phyloP scores from a whole-genome alignment of 2,329 filamentous ascomycete genomes.

The Sphaerulina populicola region DNA sequence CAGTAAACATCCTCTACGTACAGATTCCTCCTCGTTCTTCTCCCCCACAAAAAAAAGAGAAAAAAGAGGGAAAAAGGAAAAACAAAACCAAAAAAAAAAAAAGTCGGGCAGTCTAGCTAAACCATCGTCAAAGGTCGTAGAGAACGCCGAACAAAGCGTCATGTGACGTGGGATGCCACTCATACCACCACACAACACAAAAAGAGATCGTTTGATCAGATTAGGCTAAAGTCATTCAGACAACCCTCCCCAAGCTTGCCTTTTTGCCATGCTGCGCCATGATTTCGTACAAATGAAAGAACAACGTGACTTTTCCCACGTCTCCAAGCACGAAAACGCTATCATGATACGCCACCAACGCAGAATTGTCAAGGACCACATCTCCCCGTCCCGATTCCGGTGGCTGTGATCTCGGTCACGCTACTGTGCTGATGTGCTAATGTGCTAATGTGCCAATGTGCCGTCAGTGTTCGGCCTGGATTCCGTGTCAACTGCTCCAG shows the following conservation, averaged over 20 bases:
- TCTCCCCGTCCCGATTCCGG: background rate
- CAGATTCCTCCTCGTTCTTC: too few relatives aligned
- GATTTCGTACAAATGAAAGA: slow-evolving; percentile 7
- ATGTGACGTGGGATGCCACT: slow-evolving; percentile 3
- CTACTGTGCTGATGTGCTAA: background rate
- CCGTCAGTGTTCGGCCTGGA: too few relatives aligned
- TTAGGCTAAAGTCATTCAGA: slow-evolving; percentile 15
- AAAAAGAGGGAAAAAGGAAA: too few relatives aligned
- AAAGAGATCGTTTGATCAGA: slow-evolving; percentile 11
- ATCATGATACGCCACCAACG: slow-evolving; percentile 19
- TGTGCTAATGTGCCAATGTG: background rate
- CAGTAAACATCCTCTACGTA: too few relatives aligned
- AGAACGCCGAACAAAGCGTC: slow-evolving; percentile 13
- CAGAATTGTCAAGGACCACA: slow-evolving; percentile 15
- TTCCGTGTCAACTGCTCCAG: too few relatives aligned
- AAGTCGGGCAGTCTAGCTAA: slow-evolving; percentile 6
- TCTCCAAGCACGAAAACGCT: slow-evolving; percentile 10
- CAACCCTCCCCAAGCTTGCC: slow-evolving; percentile 3
- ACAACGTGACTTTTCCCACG: slow-evolving; percentile 1
- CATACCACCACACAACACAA: slow-evolving; percentile 2
- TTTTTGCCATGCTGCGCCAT: slow-evolving; percentile 1
- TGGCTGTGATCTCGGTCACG: background rate
- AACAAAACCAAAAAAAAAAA: too few relatives aligned
- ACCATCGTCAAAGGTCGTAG: slow-evolving; percentile 20
- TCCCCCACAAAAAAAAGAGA: too few relatives aligned